Evolutionary conservation across 2,329 filamentous ascomycete genomes (phyloP).

Genomic region (Claviceps sp.): DNA sequence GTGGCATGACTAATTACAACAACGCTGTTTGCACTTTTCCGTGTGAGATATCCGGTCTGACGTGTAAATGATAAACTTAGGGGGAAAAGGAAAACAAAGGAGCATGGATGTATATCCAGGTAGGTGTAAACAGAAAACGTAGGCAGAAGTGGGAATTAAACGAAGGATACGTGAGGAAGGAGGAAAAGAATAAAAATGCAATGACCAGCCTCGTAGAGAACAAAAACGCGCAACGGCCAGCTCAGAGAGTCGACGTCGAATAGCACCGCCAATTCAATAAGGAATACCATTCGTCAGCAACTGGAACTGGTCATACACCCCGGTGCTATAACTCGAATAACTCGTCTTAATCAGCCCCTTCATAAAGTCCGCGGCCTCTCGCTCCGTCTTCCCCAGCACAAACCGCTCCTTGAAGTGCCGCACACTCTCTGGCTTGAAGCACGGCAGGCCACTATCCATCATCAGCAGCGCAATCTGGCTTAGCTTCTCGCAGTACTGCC

Average conservation of each 20-base stretch:
- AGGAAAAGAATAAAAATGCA: too few relatives aligned
- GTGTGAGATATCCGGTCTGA: not conserved
- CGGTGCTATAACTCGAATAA: slow-evolving; percentile 80
- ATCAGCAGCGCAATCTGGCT: slow-evolving; percentile 84
- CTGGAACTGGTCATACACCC: slow-evolving; percentile 97
- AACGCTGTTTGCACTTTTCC: not conserved
- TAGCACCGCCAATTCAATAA: slow-evolving; percentile 42
- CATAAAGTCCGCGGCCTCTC: slow-evolving; percentile 93
- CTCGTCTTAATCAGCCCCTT: slow-evolving; percentile 79
- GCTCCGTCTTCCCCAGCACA: slow-evolving; percentile 79
- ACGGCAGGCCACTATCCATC: slow-evolving; percentile 91
- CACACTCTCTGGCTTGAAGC: slow-evolving; percentile 94
- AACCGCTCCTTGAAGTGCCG: slow-evolving; percentile 87
- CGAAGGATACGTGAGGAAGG: too few relatives aligned
- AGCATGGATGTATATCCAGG: too few relatives aligned
- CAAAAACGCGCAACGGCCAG: too few relatives aligned
- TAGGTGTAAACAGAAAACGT: too few relatives aligned
- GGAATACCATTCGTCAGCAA: slow-evolving; percentile 94
- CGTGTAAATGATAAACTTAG: not conserved
- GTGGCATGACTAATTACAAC: not conserved
- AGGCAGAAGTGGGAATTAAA: too few relatives aligned
- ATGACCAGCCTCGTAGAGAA: too few relatives aligned
- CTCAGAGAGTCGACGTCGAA: too few relatives aligned
- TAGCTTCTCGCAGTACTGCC: slow-evolving; percentile 79
- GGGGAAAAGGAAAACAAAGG: not conserved